phyloP scores from a whole-genome alignment of 148 eudicot genomes.

The Tetragonia tetragonoides region DNA sequence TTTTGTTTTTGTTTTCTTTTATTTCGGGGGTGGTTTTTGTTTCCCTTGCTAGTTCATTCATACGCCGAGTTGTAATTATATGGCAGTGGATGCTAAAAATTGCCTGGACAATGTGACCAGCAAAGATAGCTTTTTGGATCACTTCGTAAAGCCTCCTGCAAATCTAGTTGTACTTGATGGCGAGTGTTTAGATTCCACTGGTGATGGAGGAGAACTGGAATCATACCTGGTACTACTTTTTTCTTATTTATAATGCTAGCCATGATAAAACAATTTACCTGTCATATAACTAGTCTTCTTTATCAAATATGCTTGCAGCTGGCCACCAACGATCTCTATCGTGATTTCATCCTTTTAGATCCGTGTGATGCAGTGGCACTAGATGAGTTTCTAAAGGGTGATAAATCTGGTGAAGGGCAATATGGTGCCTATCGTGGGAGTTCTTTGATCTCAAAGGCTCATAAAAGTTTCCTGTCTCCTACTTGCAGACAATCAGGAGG shows the following conservation, averaged over 20 bases:
- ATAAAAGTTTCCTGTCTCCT: constrained; percentile 68
- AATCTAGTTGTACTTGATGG: constrained; percentile 92
- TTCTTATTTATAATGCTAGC: constrained; percentile 8
- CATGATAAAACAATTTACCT: not conserved
- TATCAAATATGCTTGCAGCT: constrained; percentile 49
- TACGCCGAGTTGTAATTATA: not conserved
- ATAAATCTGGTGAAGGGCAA: constrained; percentile 47
- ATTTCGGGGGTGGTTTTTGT: too few relatives aligned
- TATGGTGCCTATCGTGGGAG: constrained; percentile 37
- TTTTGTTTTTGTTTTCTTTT: not conserved
- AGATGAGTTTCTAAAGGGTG: constrained; percentile 49
- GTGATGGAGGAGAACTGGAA: constrained; percentile 80
- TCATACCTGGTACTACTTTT: constrained; percentile 67
- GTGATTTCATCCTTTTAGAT: constrained; percentile 76
- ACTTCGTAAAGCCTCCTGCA: constrained; percentile 75
- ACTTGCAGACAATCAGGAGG: constrained; percentile 51
- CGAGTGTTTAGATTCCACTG: constrained; percentile 77
- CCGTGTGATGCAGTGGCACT: constrained; percentile 67
- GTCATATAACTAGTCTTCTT: constrained; percentile 7
- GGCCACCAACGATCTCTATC: constrained; percentile 64
- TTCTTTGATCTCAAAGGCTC: constrained; percentile 58
- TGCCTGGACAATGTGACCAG: constrained; percentile 46
- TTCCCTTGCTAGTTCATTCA: not conserved
- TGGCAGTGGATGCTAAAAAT: constrained; percentile 71
- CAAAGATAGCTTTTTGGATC: constrained; percentile 42